phyloP scores from a whole-genome alignment of 176 grass and related monocot species.

The Oryza glaberrima region DNA sequence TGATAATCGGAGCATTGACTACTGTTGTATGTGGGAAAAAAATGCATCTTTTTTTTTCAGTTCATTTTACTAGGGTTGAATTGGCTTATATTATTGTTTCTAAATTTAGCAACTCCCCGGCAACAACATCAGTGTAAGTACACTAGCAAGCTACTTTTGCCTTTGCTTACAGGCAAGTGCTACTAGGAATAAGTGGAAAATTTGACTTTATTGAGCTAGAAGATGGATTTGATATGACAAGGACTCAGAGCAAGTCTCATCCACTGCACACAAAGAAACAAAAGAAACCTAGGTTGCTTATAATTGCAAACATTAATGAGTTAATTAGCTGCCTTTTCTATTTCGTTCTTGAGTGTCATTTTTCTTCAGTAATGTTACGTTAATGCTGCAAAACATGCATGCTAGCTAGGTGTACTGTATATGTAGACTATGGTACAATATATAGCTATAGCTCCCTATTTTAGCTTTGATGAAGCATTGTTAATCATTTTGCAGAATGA shows the following conservation, averaged over 20 bases:
- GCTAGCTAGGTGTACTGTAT: not conserved
- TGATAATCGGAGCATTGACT: not conserved
- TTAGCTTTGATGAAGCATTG: not conserved
- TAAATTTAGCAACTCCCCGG: constrained; percentile 23
- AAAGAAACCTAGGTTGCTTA: not conserved
- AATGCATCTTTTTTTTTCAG: not conserved
- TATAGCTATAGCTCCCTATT: not conserved
- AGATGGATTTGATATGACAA: constrained; percentile 27
- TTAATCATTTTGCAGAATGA: not conserved
- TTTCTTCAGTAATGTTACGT: not conserved
- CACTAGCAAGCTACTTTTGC: constrained; percentile 17
- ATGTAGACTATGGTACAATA: not conserved
- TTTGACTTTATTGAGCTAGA: not conserved
- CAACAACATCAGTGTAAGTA: not conserved
- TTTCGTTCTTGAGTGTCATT: not conserved
- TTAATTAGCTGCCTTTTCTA: constrained; percentile 5
- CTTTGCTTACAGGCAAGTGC: constrained; percentile 35
- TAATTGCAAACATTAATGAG: not conserved
- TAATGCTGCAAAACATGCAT: not conserved
- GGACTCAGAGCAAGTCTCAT: not conserved
- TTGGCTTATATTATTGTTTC: constrained; percentile 1
- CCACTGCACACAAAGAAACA: constrained; percentile 2
- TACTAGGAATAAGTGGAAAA: constrained; percentile 15
- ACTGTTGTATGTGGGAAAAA: not conserved
- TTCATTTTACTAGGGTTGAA: not conserved